phyloP scores from a whole-genome alignment of 2,329 filamentous ascomycete species.

The Diaporthe nobilis region DNA sequence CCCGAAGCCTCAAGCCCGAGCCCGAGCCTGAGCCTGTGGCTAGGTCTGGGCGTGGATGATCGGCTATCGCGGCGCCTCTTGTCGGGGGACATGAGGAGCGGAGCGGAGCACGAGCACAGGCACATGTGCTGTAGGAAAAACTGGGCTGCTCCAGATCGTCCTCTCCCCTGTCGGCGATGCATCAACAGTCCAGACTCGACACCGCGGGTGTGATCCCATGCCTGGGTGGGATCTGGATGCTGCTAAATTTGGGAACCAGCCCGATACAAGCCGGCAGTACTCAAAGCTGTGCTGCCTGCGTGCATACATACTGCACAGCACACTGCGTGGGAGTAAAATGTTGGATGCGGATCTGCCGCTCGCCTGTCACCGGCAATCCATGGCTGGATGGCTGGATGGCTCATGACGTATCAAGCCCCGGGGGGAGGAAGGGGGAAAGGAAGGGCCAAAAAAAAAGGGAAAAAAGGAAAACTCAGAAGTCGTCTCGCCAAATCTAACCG shows the following conservation, averaged over 20 bases:
- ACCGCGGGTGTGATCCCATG: slow-evolving; percentile 1
- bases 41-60: slow-evolving; percentile 1
- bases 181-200: slow-evolving; percentile 21
- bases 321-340: not conserved
- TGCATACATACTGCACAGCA: not conserved
- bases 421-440: not conserved
- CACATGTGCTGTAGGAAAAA: not conserved
- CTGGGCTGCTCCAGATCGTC: not conserved
- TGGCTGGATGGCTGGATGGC: not conserved
- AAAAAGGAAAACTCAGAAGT: not conserved
- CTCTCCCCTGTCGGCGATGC: slow-evolving; percentile 7
- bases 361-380: not conserved
- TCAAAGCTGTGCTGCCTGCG: slow-evolving; percentile 2
- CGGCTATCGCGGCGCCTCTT: slow-evolving; percentile 26
- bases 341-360: not conserved
- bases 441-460: not conserved
- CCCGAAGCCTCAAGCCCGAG: not conserved
- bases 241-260: slow-evolving; percentile 29
- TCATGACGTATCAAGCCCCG: slow-evolving; percentile 7
- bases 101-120: not conserved
- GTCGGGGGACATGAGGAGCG: slow-evolving; percentile 17
- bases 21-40: not conserved
- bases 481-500: slow-evolving; percentile 33
- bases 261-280: slow-evolving; percentile 1
- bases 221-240: slow-evolving; percentile 12